Conservation (phyloP, 768 basidiomycete genomes). For the Mycena sanguinolenta region DNA sequence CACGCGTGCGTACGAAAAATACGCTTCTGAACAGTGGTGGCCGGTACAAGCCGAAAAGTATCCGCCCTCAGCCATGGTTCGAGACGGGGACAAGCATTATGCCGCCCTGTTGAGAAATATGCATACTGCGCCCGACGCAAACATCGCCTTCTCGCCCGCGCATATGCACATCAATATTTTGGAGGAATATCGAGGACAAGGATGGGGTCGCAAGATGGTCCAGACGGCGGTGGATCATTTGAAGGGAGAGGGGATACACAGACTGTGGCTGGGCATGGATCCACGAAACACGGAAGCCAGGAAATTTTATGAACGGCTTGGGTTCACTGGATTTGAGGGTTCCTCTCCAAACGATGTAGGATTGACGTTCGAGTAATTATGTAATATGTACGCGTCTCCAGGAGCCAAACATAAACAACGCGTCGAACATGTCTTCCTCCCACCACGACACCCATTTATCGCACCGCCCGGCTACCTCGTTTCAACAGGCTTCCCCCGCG, state of each 20-base stretch:
- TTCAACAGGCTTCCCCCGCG: slow-evolving; percentile 11
- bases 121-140: slow-evolving; percentile 62
- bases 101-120: slow-evolving; percentile 57
- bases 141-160: slow-evolving; percentile 75
- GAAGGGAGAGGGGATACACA: slow-evolving; percentile 59
- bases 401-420: slow-evolving; percentile 6
- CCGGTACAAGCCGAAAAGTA: slow-evolving; percentile 71
- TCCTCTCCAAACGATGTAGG: slow-evolving; percentile 66
- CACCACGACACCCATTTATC: slow-evolving; percentile 14
- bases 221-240: slow-evolving; percentile 66
- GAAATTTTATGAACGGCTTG: slow-evolving; percentile 72
- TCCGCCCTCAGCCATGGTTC: slow-evolving; percentile 48
- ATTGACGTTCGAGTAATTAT: slow-evolving; percentile 58
- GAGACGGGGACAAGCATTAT: slow-evolving; percentile 61
- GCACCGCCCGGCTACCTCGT: slow-evolving; percentile 9
- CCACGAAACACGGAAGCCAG: slow-evolving; percentile 71
- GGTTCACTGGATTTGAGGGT: slow-evolving; percentile 70
- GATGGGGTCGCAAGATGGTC: slow-evolving; percentile 80
- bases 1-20: slow-evolving; percentile 73
- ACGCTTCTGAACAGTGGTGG: slow-evolving; percentile 74
- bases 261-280: slow-evolving; percentile 80
- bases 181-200: slow-evolving; percentile 73
- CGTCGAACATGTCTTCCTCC: slow-evolving; percentile 12
- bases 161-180: slow-evolving; percentile 85
- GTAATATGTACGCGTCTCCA: background rate